Percentiles rank a stretch among this genome's conserved stretches.
These are phyloP conservation scores for Brettanomyces sp. DNA, from an alignment of 805 yeast genomes.

Conservation along the genomic window DNA sequence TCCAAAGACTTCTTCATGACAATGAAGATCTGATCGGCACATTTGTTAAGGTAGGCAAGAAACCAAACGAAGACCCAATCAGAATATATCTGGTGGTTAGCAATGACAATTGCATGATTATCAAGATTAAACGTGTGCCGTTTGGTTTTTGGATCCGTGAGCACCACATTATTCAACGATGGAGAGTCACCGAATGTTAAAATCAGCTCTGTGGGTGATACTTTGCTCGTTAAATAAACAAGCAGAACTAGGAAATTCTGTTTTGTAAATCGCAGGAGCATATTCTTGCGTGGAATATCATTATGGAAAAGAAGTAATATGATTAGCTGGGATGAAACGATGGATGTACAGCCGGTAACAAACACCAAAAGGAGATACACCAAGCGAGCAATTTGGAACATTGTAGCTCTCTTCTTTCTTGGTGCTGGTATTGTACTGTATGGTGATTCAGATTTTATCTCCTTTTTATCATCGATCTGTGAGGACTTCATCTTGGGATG, in stretches of 20 bases:
- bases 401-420: conserved; percentile 9
- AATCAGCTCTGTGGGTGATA: conserved; percentile 43
- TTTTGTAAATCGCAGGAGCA: conserved; percentile 45
- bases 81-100: conserved; percentile 91
- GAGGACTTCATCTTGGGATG: no score
- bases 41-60: conserved; percentile 57
- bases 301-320: conserved; percentile 24
- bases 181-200: conserved; percentile 28
- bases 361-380: conserved; percentile 18
- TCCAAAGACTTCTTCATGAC: conserved; percentile 69
- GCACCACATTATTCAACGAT: conserved; percentile 3
- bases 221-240: conserved; percentile 37
- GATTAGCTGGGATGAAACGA: conserved; percentile 37
- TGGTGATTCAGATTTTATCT: no score
- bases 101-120: conserved; percentile 40
- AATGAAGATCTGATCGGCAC: conserved; percentile 59
- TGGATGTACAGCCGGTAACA: conserved; percentile 31
- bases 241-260: conserved; percentile 46
- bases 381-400: conserved; percentile 18
- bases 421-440: no score
- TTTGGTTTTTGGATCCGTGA: conserved; percentile 5
- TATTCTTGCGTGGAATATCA: conserved; percentile 29
- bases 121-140: conserved; percentile 12
- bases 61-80: conserved; percentile 95
- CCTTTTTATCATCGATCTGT: no score